Evolutionary conservation across 1,284 basidiomycete genomes (phyloP).

Genomic region (Ustilago trichophora): DNA sequence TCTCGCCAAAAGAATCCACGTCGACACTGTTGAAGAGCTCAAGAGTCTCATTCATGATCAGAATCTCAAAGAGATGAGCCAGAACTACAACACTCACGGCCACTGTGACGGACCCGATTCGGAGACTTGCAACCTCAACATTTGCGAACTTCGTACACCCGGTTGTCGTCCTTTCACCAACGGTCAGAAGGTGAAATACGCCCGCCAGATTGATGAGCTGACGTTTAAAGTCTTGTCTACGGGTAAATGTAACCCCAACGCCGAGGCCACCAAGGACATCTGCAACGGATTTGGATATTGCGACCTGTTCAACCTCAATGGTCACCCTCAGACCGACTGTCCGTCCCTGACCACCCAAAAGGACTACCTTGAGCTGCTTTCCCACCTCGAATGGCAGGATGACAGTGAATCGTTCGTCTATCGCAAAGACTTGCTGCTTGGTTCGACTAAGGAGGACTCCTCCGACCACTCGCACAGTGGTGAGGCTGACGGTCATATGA

Average conservation of each 20-base stretch:
- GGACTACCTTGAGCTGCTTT: no score
- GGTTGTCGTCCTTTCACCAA: not conserved
- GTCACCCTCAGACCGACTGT: no score
- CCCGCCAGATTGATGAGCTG: not conserved
- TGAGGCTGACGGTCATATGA: no score
- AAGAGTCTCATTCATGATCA: no score
- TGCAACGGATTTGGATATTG: constrained; percentile 13
- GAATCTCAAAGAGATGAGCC: constrained; percentile 1
- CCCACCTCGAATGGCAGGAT: no score
- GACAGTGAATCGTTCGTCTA: no score
- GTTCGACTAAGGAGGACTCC: no score
- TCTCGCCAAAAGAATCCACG: no score
- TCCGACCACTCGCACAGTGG: no score
- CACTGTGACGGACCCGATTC: not conserved
- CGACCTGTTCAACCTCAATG: constrained; percentile 17
- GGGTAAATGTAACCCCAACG: constrained; percentile 3
- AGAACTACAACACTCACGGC: not conserved
- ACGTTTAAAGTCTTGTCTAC: constrained; percentile 3
- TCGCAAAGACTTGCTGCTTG: no score
- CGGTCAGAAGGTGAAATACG: constrained; percentile 1
- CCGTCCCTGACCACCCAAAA: no score
- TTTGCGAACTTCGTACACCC: constrained; percentile 1
- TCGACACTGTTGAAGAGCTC: no score
- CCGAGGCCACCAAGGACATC: not conserved
- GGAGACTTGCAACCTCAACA: not conserved